Evolutionary conservation across 805 yeast genomes (phyloP).

Genomic region (Schwanniomyces yamadae): DNA sequence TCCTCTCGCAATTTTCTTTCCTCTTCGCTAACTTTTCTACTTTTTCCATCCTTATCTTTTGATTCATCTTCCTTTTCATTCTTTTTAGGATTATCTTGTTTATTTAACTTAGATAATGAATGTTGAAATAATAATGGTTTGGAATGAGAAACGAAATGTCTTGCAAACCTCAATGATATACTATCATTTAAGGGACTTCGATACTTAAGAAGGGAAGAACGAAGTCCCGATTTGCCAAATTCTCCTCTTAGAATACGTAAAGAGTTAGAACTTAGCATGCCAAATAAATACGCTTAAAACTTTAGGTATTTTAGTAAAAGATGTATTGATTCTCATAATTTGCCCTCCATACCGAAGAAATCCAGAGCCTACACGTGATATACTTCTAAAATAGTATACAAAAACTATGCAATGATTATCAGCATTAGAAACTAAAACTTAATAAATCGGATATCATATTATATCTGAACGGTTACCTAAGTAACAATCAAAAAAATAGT

Average conservation of each 20-base stretch:
- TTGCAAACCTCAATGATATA: background rate
- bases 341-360: too few relatives aligned
- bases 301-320: too few relatives aligned
- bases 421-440: too few relatives aligned
- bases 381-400: too few relatives aligned
- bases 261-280: slow-evolving; percentile 1
- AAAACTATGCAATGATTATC: too few relatives aligned
- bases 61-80: slow-evolving; percentile 10
- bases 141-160: slow-evolving; percentile 1
- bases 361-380: too few relatives aligned
- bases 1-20: slow-evolving; percentile 37
- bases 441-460: too few relatives aligned
- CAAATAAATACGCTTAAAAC: background rate
- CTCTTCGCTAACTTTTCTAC: slow-evolving; percentile 22
- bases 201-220: background rate
- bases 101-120: background rate
- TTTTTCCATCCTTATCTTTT: slow-evolving; percentile 11
- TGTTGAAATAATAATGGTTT: slow-evolving; percentile 5
- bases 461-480: too few relatives aligned
- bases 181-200: background rate
- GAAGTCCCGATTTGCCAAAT: background rate
- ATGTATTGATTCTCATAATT: too few relatives aligned
- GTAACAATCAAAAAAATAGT: too few relatives aligned
- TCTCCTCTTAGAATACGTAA: background rate
- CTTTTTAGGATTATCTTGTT: slow-evolving; percentile 1